phyloP scores from a whole-genome alignment of 768 basidiomycete genomes.

The Leccinum aurantiacum region DNA sequence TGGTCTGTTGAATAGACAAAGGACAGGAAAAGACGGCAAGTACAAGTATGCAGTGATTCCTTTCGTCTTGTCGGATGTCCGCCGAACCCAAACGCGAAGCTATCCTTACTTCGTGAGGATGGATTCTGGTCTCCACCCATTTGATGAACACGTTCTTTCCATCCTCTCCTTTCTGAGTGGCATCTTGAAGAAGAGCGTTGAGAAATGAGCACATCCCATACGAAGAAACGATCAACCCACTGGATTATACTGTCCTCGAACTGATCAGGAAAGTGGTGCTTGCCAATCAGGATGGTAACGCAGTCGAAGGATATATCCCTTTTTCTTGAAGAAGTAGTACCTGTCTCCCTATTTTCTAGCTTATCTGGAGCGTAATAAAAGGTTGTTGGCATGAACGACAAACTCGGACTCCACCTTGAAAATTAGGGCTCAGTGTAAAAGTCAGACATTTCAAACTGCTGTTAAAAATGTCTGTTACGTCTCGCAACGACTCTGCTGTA shows the following conservation, averaged over 20 bases:
- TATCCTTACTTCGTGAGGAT: constrained; percentile 7
- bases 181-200: constrained; percentile 7
- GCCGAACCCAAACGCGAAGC: constrained; percentile 5
- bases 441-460: too few species aligned
- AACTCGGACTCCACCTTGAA: too few species aligned
- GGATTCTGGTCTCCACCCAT: background rate
- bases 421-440: too few species aligned
- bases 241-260: constrained; percentile 14
- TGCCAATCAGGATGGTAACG: constrained; percentile 29
- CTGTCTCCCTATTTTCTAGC: background rate
- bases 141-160: constrained; percentile 18
- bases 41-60: constrained; percentile 29
- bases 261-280: constrained; percentile 9
- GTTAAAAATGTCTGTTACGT: too few species aligned
- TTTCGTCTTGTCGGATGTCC: background rate
- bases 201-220: background rate
- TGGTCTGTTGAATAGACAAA: constrained; percentile 25
- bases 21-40: constrained; percentile 21
- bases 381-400: background rate
- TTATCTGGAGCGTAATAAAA: background rate
- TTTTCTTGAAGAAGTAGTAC: constrained; percentile 15
- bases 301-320: constrained; percentile 24
- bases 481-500: too few species aligned
- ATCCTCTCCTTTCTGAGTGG: background rate
- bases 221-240: background rate